Base-by-base conservation (phyloP, 805 yeast genomes). In the Hanseniaspora jakobsenii region DNA sequence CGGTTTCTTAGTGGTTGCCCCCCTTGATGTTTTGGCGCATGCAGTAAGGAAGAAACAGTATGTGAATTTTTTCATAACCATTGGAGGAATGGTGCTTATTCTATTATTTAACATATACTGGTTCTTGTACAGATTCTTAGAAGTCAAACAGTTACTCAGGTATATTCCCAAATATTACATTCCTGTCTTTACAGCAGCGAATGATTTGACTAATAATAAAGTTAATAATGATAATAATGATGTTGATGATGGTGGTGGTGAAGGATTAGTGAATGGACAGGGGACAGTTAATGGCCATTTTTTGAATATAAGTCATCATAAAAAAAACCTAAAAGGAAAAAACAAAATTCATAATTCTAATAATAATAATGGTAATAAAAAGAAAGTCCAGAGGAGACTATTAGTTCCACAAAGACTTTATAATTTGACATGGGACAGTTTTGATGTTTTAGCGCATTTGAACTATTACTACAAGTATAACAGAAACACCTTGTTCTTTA, bases 101-200 rank as follows among this genome's bases (percentile, higher is more conserved):
- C 64, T 76, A 1, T 47, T 79, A 0, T 52, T 71, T 6, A 61
- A 76, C 3, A 50, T 77, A 0, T 49, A 74, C 1, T 57, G 81
- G 16, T 73, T 76, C 50, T 61, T 80, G 17, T 63, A 73, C 30
- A 67, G 97, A 46, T 63, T 84, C 6, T 64, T 77, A 46, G 68
- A 71, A 19, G 67, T 72, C 45, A 67, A 78, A 47, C 67, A 74
- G 42, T 65, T 78, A 39, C 55, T 86, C 49, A 73, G 75, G 48
- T 91, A 81, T 51, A 81, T 87, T 16, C 96, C 96, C 0, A 73
- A 80, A 49, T 64, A 74, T 17, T 85, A 84, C 58, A 68, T 86
- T 22, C 87, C 94, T 1, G 66, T 75, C 14, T 71, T 76, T 24
- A 61, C 67, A 6, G 77, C 72, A 48, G 57, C 78, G 32, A 47